Conservation (phyloP, 805 yeast species). For the Vanderwaltozyma tropicalis region DNA sequence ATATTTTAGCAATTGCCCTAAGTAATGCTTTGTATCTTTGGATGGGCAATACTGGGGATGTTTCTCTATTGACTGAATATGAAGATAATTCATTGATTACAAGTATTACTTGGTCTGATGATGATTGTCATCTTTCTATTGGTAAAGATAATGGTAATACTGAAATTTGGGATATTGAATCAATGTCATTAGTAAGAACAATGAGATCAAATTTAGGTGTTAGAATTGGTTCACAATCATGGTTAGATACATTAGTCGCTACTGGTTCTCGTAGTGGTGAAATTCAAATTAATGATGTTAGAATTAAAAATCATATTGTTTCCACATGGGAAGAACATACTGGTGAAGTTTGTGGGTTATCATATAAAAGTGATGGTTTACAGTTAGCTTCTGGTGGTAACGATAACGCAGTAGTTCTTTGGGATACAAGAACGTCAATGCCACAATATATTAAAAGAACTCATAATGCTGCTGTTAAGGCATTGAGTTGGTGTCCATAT, state of each 20-base stretch:
- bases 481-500: conserved; percentile 89
- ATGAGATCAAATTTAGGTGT: conserved; percentile 60
- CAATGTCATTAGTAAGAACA: conserved; percentile 62
- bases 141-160: conserved; percentile 76
- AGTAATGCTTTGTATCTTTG: conserved; percentile 79
- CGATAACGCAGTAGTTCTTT: conserved; percentile 82
- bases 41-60: conserved; percentile 81
- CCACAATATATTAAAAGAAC: conserved; percentile 69
- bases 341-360: conserved; percentile 89
- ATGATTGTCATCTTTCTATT: conserved; percentile 74
- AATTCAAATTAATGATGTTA: conserved; percentile 80
- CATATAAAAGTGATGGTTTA: conserved; percentile 73
- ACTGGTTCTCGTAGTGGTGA: conserved; percentile 85
- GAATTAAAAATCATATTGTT: conserved; percentile 68
- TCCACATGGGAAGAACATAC: conserved; percentile 52
- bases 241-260: conserved; percentile 74
- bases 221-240: conserved; percentile 72
- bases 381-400: conserved; percentile 90
- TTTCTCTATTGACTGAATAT: conserved; percentile 54
- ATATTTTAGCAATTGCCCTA: conserved; percentile 79
- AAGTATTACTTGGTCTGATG: conserved; percentile 84
- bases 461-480: conserved; percentile 93
- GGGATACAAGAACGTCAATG: conserved; percentile 69
- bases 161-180: conserved; percentile 90
- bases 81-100: conserved; percentile 27